Evolutionary conservation across 2,329 filamentous ascomycete genomes (phyloP), one percentile per base, ranked within the genome.

Genomic region (Verticillium zaregamsianum): DNA sequence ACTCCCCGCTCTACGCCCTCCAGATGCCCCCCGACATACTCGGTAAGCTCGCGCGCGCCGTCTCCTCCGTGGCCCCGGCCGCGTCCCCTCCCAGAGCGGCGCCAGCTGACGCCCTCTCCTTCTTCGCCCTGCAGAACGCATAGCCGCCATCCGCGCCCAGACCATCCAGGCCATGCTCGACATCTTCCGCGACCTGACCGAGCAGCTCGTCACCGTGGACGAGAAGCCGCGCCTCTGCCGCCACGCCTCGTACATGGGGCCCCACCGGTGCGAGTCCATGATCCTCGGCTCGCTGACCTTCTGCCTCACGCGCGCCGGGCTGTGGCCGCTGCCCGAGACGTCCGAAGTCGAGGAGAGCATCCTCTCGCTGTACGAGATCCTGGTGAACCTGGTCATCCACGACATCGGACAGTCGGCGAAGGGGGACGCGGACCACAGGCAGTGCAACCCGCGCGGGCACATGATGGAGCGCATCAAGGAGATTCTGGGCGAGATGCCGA

Each of bases 201-300:
- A 69, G 14, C 64, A 67, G 25, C 66, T 73, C 2, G 58, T 71
- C 5, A 66, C 68, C 7, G 70, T 72, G 5, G 71, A 73, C 52
- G 71, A 73, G 57, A 66, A 66, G 23, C 69, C 70, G 3, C 67
- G 73, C 11, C 74, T 72, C 72, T 75, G 73, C 35, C 66, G 65
- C 0, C 70, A 74, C 59, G 72, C 73, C 1, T 66, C 67, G 4
- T 75, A 68, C 66, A 73, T 74, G 70, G 73, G 72, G 0, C 71
- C 67, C 6, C 73, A 75, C 57, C 66, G 70, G 9, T 76, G 73
- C 62, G 74, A 76, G 40, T 75, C 72, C 25, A 76, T 74, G 72
- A 74, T 75, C 9, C 65, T 75, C 0, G 72, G 73, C 1, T 75
- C 73, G 1, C 67, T 74, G 61, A 72, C 70, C 1, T 75, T 74